Base-by-base conservation (phyloP, 768 basidiomycete species). In the Lactarius hengduanensis region DNA sequence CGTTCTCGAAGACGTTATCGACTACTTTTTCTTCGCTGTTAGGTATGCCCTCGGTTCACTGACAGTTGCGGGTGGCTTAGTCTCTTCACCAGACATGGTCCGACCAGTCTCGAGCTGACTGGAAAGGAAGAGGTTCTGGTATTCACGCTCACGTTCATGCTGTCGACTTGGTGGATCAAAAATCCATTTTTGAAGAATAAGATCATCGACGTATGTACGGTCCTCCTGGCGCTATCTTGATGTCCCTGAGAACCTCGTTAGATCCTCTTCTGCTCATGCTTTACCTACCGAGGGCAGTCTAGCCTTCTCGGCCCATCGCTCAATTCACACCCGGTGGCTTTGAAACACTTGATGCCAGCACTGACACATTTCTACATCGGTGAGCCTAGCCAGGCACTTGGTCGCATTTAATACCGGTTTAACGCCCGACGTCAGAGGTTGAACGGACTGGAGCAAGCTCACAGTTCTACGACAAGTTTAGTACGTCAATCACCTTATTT, bases 391-490 rank as follows among this genome's bases (percentile, higher is more conserved):
- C 9, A 30, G 38, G 22, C 22, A 28, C 36, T 20, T 36, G 20
- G 11, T 32, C 10, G 20, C 8, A 43, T 30, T 38, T 53, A 41
- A 34, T 40, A n/a, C 11, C n/a, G 20, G 36, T 71, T 41, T 69
- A 30, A 55, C 43, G 30, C 7, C 26, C 41, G 59, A 58, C 13
- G 15, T 63, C 74, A 96, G 96, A 98, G 84, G 95, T 98, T 55
- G 97, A 99, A 76, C 90, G 91, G 72, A 99, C 97, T 0, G 97
- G 97, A 36, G 93, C 95, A 26, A 96, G 95, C 74, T 96, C 95
- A 0, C 96, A 98, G 74, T 98, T 99, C 78, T 98, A 97, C 77
- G 96, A 97, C 76, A 96, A 97, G 86, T 96, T 96, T 73, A 92
- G 92, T 92, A 73, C 70, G 90, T 84, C 18, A 4, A 34, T 20